Conservation (phyloP, 495 filamentous ascomycete species). For the Choiromyces venosus region DNA sequence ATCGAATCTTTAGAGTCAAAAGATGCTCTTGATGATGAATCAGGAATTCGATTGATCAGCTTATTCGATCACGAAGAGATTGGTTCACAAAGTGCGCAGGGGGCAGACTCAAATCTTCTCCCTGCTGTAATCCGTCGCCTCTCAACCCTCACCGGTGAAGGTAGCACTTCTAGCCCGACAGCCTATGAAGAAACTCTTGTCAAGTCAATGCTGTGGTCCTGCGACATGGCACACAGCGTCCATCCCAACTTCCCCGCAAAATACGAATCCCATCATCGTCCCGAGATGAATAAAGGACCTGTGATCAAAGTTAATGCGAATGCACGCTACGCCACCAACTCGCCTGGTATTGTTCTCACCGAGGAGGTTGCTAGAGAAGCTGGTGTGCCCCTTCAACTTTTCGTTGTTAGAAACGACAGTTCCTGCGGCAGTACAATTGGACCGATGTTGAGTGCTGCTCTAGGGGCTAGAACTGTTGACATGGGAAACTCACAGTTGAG, state of each 20-base stretch:
- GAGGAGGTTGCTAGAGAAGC: conserved; percentile 73
- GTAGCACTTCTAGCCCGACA: conserved; percentile 55
- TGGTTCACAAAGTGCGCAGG: conserved; percentile 83
- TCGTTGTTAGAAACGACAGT: conserved; percentile 93
- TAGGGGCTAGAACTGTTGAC: conserved; percentile 84
- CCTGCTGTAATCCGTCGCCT: conserved; percentile 83
- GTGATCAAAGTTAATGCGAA: conserved; percentile 99
- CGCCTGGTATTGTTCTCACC: conserved; percentile 85
- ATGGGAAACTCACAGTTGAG: conserved; percentile 91
- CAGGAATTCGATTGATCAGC: conserved; percentile 77
- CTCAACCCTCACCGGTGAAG: conserved; percentile 63
- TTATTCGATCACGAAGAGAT: conserved; percentile 99
- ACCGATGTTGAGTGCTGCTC: conserved; percentile 78
- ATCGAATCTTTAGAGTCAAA: conserved; percentile 67
- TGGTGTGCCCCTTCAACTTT: conserved; percentile 81
- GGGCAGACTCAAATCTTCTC: conserved; percentile 85
- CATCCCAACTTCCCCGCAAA: conserved; percentile 90
- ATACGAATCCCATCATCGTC: conserved; percentile 84
- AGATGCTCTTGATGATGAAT: conserved; percentile 63
- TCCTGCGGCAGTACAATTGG: conserved; percentile 94
- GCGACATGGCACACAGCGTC: conserved; percentile 94
- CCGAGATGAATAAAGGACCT: conserved; percentile 91
- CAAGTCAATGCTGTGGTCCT: conserved; percentile 89
- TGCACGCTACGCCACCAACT: conserved; percentile 90
- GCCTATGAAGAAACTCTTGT: conserved; percentile 90